Evolutionary conservation across 768 basidiomycete species (phyloP), one percentile per base, ranked within the genome.

Genomic region (Boletus coccyginus): DNA sequence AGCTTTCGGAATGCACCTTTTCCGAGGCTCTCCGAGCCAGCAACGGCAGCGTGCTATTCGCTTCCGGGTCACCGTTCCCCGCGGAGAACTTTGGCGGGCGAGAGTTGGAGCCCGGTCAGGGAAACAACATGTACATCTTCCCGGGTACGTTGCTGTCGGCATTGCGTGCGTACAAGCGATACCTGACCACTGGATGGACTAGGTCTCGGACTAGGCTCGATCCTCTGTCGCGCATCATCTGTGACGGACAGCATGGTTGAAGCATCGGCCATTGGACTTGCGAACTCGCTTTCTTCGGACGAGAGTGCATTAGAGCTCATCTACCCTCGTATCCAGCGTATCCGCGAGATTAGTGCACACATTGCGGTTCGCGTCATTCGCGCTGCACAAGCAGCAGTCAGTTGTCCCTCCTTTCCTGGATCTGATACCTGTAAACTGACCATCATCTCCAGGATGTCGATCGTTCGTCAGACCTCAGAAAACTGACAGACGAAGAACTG

Each of bases 71-170:
- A 33, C 94, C 94, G 4, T 97, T 94, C 82, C 80, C 83, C 14
- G 77, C 80, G 45, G 77, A 86, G 60, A 64, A 73, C 53, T 87
- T 77, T 73, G 71, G 78, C 36, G 85, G 84, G 32, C 76, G 74
- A 51, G 78, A 61, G 35, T 74, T 87, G 61, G 85, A 87, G 60
- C 86, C 94, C 3, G 91, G 92, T 24, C 95, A 97, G 73, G 94
- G 94, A 29, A 97, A 96, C 71, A 98, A 96, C 72, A 94, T 94
- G 91, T 90, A 89, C 70, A 88, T 89, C 65, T 87, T 87, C 78
- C 85, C 85, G 47, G 82, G 84, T 83, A 41, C 16, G 72, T 65
- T 16, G 3, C 6, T 13, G 13, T 27, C 7, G n/a, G 8, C 0
- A 31, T 43, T 24, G 24, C n/a, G 13, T 24, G 19, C n/a, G 11